phyloP scores from a whole-genome alignment of 1,139 yeast genomes.

The Pichia inconspicua region DNA sequence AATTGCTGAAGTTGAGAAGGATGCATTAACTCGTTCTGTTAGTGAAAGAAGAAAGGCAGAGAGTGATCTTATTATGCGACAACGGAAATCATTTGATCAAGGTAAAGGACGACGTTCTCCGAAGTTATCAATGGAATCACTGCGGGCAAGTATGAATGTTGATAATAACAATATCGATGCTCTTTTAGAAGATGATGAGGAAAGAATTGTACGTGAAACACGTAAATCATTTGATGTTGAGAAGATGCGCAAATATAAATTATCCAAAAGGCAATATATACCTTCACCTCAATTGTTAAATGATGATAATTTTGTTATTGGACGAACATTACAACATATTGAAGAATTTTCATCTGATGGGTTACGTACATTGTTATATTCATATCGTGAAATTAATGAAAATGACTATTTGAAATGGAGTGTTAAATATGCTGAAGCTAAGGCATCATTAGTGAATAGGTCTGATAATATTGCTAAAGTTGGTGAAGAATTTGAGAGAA shows the following conservation, averaged over 20 bases:
- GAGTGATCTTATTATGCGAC: slow-evolving; percentile 66
- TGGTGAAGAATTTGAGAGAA: slow-evolving; percentile 65
- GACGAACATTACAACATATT: slow-evolving; percentile 78
- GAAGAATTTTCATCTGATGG: slow-evolving; percentile 96
- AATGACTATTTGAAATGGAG: slow-evolving; percentile 63
- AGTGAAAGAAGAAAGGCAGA: slow-evolving; percentile 66
- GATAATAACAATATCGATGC: slow-evolving; percentile 23
- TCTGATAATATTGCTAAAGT: slow-evolving; percentile 57
- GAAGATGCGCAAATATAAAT: slow-evolving; percentile 49
- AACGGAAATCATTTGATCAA: slow-evolving; percentile 23
- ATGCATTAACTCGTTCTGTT: slow-evolving; percentile 54
- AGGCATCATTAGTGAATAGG: slow-evolving; percentile 66
- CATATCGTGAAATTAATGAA: slow-evolving; percentile 62
- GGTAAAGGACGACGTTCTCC: slow-evolving; percentile 14
- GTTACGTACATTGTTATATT: slow-evolving; percentile 77
- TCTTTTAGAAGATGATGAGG: slow-evolving; percentile 50
- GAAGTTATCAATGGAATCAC: slow-evolving; percentile 4
- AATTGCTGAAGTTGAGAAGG: slow-evolving; percentile 54
- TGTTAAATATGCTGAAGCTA: slow-evolving; percentile 60
- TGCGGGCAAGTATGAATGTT: slow-evolving; percentile 4
- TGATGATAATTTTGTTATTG: slow-evolving; percentile 75
- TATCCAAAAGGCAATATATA: slow-evolving; percentile 28
- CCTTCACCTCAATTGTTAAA: slow-evolving; percentile 57
- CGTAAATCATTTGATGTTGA: slow-evolving; percentile 58
- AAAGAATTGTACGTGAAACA: slow-evolving; percentile 51